Conservation (phyloP, 352 stramenopile genomes). For the Albugo candida region DNA sequence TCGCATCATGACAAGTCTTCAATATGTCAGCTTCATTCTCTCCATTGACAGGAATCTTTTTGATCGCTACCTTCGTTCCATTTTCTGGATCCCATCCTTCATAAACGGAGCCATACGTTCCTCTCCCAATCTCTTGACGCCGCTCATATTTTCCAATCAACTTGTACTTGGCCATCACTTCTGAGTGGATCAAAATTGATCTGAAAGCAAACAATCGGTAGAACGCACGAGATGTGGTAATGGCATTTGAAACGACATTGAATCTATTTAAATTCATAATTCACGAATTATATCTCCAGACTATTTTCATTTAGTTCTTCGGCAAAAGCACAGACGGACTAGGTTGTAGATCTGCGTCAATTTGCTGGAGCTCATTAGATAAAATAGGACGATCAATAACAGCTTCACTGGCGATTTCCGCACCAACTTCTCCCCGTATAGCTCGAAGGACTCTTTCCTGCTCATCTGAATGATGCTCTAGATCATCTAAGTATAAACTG, state of each 20-base stretch:
- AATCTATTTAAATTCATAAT: too few relatives aligned
- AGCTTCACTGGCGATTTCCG: too few relatives aligned
- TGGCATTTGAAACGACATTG: too few relatives aligned
- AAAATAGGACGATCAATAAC: too few relatives aligned
- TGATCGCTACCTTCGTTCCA: constrained; percentile 33
- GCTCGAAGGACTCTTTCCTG: constrained; percentile 64
- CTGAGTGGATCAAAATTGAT: too few relatives aligned
- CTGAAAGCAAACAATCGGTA: too few relatives aligned
- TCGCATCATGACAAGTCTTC: constrained; percentile 17
- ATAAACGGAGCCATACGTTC: constrained; percentile 66
- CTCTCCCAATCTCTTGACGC: constrained; percentile 52
- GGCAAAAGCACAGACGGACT: too few relatives aligned
- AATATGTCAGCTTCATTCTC: constrained; percentile 30
- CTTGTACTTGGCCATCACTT: background rate
- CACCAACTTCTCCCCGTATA: constrained; percentile 28
- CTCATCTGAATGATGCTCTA: constrained; percentile 66
- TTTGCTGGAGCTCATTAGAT: too few relatives aligned
- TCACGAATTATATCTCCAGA: too few relatives aligned
- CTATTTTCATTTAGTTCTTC: too few relatives aligned
- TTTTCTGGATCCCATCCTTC: constrained; percentile 22
- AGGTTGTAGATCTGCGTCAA: too few relatives aligned
- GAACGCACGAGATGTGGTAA: too few relatives aligned
- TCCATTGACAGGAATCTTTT: constrained; percentile 43
- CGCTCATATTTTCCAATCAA: constrained; percentile 35
- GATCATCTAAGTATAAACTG: constrained; percentile 69